These are phyloP conservation scores for Xylariales sp. DNA, from an alignment of 2,329 filamentous ascomycete species.

Conservation along the genomic window DNA sequence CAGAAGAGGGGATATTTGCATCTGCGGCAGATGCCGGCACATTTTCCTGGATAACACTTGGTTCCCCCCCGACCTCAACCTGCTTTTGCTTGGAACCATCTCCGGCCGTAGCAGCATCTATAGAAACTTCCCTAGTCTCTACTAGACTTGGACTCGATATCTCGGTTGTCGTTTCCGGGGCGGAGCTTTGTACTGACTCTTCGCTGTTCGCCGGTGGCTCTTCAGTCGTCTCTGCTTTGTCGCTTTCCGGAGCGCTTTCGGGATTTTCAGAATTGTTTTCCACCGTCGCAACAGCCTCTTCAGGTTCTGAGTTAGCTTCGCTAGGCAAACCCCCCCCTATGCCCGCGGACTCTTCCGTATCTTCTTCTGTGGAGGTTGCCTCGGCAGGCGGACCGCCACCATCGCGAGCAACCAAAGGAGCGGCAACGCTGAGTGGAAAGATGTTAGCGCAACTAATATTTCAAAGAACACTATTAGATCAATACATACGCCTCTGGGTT, in stretches of 20 bases:
- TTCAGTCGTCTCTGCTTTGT: slow-evolving; percentile 8
- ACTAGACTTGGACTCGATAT: background rate
- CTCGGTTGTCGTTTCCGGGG: slow-evolving; percentile 3
- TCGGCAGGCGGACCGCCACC: slow-evolving; percentile 14
- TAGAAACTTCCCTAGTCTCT: slow-evolving; percentile 4
- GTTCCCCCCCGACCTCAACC: slow-evolving; percentile 13
- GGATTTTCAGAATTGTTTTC: background rate
- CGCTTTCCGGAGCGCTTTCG: slow-evolving; percentile 7
- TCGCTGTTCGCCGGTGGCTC: background rate
- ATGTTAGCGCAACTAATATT: slow-evolving; percentile 19
- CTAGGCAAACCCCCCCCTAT: background rate
- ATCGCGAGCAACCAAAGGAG: slow-evolving; percentile 16
- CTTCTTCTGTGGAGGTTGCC: background rate
- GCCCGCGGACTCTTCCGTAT: slow-evolving; percentile 16
- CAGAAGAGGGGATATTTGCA: background rate
- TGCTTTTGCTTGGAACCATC: slow-evolving; percentile 21
- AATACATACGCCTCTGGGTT: slow-evolving; percentile 32
- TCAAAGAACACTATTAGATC: background rate
- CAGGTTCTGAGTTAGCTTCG: background rate
- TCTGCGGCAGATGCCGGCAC: slow-evolving; percentile 10
- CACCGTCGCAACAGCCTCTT: background rate
- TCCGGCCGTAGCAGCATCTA: slow-evolving; percentile 6
- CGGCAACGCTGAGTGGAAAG: slow-evolving; percentile 19
- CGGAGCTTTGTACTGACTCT: slow-evolving; percentile 7
- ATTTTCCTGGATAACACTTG: slow-evolving; percentile 21